These are phyloP conservation scores for Wickerhamomyces subpelliculosus DNA, from an alignment of 805 yeast species.

Conservation along the genomic window DNA sequence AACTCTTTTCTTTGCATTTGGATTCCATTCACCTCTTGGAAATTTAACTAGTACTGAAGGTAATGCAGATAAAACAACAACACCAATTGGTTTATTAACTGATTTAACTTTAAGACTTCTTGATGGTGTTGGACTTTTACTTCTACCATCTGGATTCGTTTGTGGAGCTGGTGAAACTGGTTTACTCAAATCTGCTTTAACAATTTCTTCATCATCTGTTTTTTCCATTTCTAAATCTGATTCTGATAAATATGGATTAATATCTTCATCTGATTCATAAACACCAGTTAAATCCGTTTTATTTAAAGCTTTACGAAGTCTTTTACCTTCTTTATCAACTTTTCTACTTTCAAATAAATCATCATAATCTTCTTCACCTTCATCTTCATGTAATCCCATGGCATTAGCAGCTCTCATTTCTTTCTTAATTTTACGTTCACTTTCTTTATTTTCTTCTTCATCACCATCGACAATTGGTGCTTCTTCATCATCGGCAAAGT, in stretches of 20 bases:
- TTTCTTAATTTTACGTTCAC: conserved; percentile 74
- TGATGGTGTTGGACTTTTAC: conserved; percentile 14
- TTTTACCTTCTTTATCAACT: conserved; percentile 87
- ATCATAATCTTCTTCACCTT: conserved; percentile 56
- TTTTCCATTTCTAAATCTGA: conserved; percentile 49
- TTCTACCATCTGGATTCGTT: conserved; percentile 9
- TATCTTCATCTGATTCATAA: conserved; percentile 75
- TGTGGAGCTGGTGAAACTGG: conserved; percentile 17
- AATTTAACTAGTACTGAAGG: conserved; percentile 53
- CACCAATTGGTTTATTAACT: conserved; percentile 40
- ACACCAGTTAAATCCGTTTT: conserved; percentile 77
- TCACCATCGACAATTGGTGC: conserved; percentile 96
- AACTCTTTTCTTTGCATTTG: conserved; percentile 36
- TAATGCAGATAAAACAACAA: conserved; percentile 60
- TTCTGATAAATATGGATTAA: conserved; percentile 74
- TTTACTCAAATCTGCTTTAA: conserved; percentile 30
- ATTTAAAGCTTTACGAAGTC: conserved; percentile 73
- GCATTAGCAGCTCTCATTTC: conserved; percentile 82
- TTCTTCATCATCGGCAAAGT: conserved; percentile 97
- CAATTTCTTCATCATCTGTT: conserved; percentile 34
- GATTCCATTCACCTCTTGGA: conserved; percentile 84
- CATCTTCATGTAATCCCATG: conserved; percentile 54
- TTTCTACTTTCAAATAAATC: conserved; percentile 69
- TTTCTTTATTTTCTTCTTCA: conserved; percentile 89
- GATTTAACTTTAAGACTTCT: conserved; percentile 36